These are phyloP conservation scores for Candida boidinii DNA, from an alignment of 805 yeast species.

Conservation along the genomic window DNA sequence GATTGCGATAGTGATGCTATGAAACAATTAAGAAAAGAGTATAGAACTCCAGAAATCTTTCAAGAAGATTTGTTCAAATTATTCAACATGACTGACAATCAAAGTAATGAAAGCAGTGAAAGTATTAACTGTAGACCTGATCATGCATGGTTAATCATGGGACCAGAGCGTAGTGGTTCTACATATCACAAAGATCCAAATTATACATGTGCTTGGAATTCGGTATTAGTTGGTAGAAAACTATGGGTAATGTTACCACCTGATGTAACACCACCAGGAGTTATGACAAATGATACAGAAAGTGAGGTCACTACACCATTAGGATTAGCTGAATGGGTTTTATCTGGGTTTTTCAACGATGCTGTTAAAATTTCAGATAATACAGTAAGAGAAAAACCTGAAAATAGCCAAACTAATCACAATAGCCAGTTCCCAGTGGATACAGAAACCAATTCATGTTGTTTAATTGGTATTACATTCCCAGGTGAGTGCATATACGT, in stretches of 20 bases:
- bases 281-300: slow-evolving; percentile 64
- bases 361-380: slow-evolving; percentile 41
- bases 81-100: slow-evolving; percentile 24
- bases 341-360: slow-evolving; percentile 74
- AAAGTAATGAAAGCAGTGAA: slow-evolving; percentile 6
- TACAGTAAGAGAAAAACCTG: slow-evolving; percentile 2
- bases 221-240: slow-evolving; percentile 64
- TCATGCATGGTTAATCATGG: slow-evolving; percentile 86
- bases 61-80: slow-evolving; percentile 52
- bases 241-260: slow-evolving; percentile 91
- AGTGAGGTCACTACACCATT: slow-evolving; percentile 87
- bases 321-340: slow-evolving; percentile 89
- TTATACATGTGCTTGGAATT: slow-evolving; percentile 86
- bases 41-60: slow-evolving; percentile 45
- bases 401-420: no score
- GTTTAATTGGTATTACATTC: slow-evolving; percentile 63
- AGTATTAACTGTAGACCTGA: slow-evolving; percentile 62
- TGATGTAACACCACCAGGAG: slow-evolving; percentile 72
- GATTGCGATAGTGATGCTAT: slow-evolving; percentile 74
- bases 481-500: slow-evolving; percentile 84
- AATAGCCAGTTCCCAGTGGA: no score
- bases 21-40: slow-evolving; percentile 44
- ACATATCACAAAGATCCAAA: slow-evolving; percentile 94
- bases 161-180: slow-evolving; percentile 76
- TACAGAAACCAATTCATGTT: slow-evolving; percentile 28